These are phyloP conservation scores for Tremellales sp. DNA, from an alignment of 1,284 basidiomycete genomes.

Conservation along the genomic window DNA sequence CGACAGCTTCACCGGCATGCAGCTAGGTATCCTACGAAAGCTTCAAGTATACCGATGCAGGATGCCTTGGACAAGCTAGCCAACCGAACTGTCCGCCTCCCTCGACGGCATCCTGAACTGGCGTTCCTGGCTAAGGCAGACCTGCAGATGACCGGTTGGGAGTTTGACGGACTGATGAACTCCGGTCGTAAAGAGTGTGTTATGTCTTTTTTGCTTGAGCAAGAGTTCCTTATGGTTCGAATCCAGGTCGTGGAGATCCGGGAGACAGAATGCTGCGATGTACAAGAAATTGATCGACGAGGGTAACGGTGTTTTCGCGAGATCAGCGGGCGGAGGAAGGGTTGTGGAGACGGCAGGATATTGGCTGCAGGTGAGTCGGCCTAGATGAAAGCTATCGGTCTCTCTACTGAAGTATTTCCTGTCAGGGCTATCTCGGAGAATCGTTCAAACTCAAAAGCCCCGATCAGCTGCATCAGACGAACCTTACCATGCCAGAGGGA, in stretches of 20 bases:
- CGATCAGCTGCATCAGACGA: constrained; percentile 16
- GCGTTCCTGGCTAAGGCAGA: constrained; percentile 61
- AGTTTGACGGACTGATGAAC: constrained; percentile 58
- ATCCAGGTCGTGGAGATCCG: constrained; percentile 35
- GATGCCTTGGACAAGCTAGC: constrained; percentile 48
- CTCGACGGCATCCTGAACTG: constrained; percentile 51
- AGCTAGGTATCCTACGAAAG: constrained; percentile 67
- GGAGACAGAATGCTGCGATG: constrained; percentile 15
- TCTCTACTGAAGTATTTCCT: background rate
- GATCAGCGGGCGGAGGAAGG: constrained; percentile 59
- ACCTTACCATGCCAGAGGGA: constrained; percentile 39
- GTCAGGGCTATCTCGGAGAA: constrained; percentile 23
- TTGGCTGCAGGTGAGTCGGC: constrained; percentile 59
- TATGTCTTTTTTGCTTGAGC: background rate
- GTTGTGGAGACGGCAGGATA: constrained; percentile 66
- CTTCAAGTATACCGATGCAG: constrained; percentile 53
- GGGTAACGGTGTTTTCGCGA: constrained; percentile 59
- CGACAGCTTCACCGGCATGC: constrained; percentile 77
- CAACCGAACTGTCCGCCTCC: constrained; percentile 45
- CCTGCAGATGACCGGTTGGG: constrained; percentile 57
- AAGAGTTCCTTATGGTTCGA: constrained; percentile 37
- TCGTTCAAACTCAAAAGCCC: constrained; percentile 18
- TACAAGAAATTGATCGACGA: constrained; percentile 42
- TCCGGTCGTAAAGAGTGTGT: constrained; percentile 69
- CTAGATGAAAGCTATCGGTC: constrained; percentile 50